phyloP scores from a whole-genome alignment of 1,284 basidiomycete species.

The Apiotrichum mycotoxinovorans region DNA sequence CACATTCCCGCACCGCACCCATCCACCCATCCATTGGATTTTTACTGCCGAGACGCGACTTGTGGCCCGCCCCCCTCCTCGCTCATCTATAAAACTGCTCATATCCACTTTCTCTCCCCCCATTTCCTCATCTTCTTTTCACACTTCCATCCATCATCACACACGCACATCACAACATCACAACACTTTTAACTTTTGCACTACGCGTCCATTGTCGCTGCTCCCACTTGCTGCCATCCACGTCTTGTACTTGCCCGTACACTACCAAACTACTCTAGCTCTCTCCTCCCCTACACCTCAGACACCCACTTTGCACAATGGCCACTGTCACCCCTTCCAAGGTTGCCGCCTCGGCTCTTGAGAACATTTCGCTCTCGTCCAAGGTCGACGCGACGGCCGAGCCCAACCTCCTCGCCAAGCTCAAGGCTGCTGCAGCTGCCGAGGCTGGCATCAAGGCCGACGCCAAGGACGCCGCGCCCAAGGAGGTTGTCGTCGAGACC shows the following conservation, averaged over 20 bases:
- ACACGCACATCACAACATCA: not conserved
- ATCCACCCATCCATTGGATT: too few relatives aligned
- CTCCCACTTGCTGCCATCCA: too few relatives aligned
- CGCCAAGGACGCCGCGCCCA: conserved; percentile 13
- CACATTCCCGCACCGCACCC: too few relatives aligned
- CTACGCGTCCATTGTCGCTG: not conserved
- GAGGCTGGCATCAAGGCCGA: conserved; percentile 34
- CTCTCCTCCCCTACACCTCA: not conserved
- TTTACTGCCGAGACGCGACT: too few relatives aligned
- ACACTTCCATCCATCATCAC: not conserved
- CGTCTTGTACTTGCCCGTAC: not conserved
- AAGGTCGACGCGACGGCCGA: conserved; percentile 41
- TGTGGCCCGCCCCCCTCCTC: not conserved
- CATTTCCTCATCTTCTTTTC: conserved; percentile 1
- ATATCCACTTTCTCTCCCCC: not conserved
- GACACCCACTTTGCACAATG: conserved; percentile 36
- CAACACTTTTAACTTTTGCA: not conserved
- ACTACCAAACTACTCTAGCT: not conserved
- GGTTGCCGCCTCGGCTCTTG: conserved; percentile 51
- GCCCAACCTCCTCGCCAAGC: conserved; percentile 37
- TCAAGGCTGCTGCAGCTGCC: conserved; percentile 45
- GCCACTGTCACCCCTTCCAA: conserved; percentile 53
- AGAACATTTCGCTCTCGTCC: conserved; percentile 52
- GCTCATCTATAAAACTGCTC: not conserved
- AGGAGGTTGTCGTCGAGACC: conserved; percentile 14